Evolutionary conservation across 352 stramenopile species (phyloP).

Genomic region (Phytophthora tentaculata): DNA sequence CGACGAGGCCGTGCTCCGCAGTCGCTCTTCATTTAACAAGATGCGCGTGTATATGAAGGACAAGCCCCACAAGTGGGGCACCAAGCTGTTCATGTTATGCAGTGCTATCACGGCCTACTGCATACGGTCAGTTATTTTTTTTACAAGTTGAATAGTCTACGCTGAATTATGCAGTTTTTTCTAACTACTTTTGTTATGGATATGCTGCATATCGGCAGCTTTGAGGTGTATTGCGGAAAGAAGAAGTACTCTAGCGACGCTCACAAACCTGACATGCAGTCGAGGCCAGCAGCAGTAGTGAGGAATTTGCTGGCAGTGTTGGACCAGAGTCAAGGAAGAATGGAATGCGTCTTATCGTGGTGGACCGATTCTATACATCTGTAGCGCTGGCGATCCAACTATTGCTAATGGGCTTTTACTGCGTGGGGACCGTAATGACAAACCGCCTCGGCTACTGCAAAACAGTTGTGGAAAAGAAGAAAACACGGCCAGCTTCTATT

Average conservation of each 20-base stretch:
- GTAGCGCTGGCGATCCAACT: background rate
- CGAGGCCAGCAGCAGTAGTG: background rate
- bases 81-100: background rate
- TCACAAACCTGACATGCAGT: background rate
- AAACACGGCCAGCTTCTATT: background rate
- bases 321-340: background rate
- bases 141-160: background rate
- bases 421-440: background rate
- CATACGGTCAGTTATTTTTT: background rate
- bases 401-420: background rate
- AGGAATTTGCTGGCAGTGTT: background rate
- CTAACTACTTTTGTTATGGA: background rate
- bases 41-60: constrained; percentile 5
- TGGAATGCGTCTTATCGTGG: background rate
- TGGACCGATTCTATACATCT: background rate
- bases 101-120: background rate
- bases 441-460: background rate
- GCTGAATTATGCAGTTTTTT: background rate
- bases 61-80: constrained; percentile 1
- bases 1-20: constrained; percentile 24
- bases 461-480: background rate
- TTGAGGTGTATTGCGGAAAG: background rate
- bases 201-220: background rate
- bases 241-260: background rate
- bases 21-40: constrained; percentile 21